Percentiles rank a stretch among this genome's conserved stretches.
These are phyloP conservation scores for Pseudogymnoascus sp. DNA, from an alignment of 2,329 filamentous ascomycete genomes.

Conservation along the genomic window DNA sequence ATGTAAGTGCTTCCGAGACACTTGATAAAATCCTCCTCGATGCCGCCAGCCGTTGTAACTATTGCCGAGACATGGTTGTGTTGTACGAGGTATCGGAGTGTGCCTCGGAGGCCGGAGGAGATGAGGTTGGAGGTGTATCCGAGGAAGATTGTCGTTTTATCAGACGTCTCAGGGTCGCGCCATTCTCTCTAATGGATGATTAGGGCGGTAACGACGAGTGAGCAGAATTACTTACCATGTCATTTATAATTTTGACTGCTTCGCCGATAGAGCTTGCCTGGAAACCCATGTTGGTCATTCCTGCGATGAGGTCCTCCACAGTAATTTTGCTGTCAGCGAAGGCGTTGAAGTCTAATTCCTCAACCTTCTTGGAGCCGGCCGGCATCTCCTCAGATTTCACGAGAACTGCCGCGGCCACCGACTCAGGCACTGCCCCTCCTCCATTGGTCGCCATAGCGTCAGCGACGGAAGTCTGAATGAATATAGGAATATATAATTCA, in stretches of 20 bases:
- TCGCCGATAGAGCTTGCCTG: slow-evolving; percentile 76
- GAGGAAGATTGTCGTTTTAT: slow-evolving; percentile 86
- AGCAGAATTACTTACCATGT: slow-evolving; percentile 60
- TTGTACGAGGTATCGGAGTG: slow-evolving; percentile 85
- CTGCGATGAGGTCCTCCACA: slow-evolving; percentile 73
- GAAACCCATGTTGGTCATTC: slow-evolving; percentile 82
- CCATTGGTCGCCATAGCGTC: background rate
- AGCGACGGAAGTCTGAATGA: background rate
- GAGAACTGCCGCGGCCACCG: slow-evolving; percentile 73
- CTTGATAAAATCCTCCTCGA: slow-evolving; percentile 98
- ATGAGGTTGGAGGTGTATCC: slow-evolving; percentile 98
- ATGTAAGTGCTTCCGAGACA: slow-evolving; percentile 93
- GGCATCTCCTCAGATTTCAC: slow-evolving; percentile 79
- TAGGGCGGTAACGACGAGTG: background rate
- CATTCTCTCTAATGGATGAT: slow-evolving; percentile 58
- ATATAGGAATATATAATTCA: background rate
- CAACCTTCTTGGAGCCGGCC: slow-evolving; percentile 69
- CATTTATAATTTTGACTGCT: slow-evolving; percentile 85
- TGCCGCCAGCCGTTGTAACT: slow-evolving; percentile 89
- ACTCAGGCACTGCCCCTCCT: slow-evolving; percentile 42
- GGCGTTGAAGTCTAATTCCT: slow-evolving; percentile 87
- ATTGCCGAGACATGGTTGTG: slow-evolving; percentile 89
- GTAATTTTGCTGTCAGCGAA: slow-evolving; percentile 70
- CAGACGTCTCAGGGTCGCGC: slow-evolving; percentile 70
- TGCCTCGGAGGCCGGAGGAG: slow-evolving; percentile 87